Evolutionary conservation across 2,329 filamentous ascomycete genomes (phyloP), one percentile per base, ranked within the genome.

Genomic region (Trichoderma lentiforme): DNA sequence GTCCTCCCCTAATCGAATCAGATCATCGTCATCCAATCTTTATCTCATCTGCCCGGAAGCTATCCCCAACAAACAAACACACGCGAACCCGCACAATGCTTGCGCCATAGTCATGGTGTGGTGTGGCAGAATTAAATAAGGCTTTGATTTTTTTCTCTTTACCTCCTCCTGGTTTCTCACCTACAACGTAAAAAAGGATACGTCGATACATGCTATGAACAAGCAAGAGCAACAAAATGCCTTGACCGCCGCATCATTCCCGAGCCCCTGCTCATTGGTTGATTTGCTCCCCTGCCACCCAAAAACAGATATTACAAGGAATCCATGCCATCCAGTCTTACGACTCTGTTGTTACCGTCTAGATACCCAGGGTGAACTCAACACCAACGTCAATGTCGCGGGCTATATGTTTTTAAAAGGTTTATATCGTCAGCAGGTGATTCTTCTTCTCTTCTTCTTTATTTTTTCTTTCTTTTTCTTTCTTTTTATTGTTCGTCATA

Each of bases 331-430:
- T 57, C 66, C 43, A 67, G 67, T 64, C 71, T 65, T 51, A 51
- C 60, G 32, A 58, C 51, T 60, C 69, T 70, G 57, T 71, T 58
- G 57, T 71, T 58, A 56, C 39, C 66, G 73, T 79, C 86, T 93
- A 98, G 87, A 98, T 98, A 86, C 94, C 95, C 81, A 97, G 89
- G 78, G 91, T 93, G 85, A 97, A 97, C 86, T 97, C 93, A 78
- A 98, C 95, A 79, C 95, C 95, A 76, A 98, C 95, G 80, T 98
- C 96, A 80, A 98, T 98, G 78, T 98, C 95, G 79, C 95, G 93
- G 79, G 96, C 93, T 93, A 77, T 47, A 34, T 51, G 21, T 28
- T 47, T 39, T 28, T 3, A 26, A 26, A 32, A 60, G 11, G 4
- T 14, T n/a, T 43, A 18, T 3, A 34, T 65, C 66, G 57, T 70